A percentile compares a stretch with the other conserved stretches of the same genome.
phyloP scores from a whole-genome alignment of 169 alveolate genomes.

The Eimeria falciformis region DNA sequence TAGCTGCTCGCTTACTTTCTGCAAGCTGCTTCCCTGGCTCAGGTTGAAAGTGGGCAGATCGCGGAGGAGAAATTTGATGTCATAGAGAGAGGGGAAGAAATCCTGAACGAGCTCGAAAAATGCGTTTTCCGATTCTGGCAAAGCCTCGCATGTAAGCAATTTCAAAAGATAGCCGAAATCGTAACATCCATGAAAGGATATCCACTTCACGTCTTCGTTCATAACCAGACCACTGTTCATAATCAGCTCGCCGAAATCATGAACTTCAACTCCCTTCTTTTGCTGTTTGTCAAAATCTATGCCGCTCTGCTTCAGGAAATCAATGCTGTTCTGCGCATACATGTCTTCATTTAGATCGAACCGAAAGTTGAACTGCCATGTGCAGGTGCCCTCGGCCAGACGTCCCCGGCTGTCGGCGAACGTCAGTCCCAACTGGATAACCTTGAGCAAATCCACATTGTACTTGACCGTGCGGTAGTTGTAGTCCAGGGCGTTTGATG shows the following conservation, averaged over 20 bases:
- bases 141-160: slow-evolving; percentile 90
- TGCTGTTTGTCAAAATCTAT: slow-evolving; percentile 96
- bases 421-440: slow-evolving; percentile 97
- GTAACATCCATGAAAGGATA: slow-evolving; percentile 98
- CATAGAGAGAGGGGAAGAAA: slow-evolving; percentile 97
- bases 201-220: slow-evolving; percentile 98
- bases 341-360: slow-evolving; percentile 94
- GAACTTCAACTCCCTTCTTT: slow-evolving; percentile 94
- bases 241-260: slow-evolving; percentile 96
- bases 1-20: slow-evolving; percentile 83
- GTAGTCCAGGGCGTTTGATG: slow-evolving; percentile 90
- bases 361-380: slow-evolving; percentile 98
- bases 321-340: slow-evolving; percentile 95
- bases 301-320: slow-evolving; percentile 96
- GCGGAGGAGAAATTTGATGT: slow-evolving; percentile 93
- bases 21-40: slow-evolving; percentile 79
- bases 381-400: slow-evolving; percentile 92
- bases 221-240: slow-evolving; percentile 96
- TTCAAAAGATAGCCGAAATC: slow-evolving; percentile 98
- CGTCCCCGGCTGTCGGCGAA: slow-evolving; percentile 95
- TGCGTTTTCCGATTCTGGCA: slow-evolving; percentile 95
- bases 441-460: slow-evolving; percentile 96
- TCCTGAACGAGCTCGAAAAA: slow-evolving; percentile 92
- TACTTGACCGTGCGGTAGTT: slow-evolving; percentile 96
- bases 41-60: slow-evolving; percentile 84